Base-by-base conservation (phyloP, 352 stramenopile species). In the Aphanomyces stellatus region DNA sequence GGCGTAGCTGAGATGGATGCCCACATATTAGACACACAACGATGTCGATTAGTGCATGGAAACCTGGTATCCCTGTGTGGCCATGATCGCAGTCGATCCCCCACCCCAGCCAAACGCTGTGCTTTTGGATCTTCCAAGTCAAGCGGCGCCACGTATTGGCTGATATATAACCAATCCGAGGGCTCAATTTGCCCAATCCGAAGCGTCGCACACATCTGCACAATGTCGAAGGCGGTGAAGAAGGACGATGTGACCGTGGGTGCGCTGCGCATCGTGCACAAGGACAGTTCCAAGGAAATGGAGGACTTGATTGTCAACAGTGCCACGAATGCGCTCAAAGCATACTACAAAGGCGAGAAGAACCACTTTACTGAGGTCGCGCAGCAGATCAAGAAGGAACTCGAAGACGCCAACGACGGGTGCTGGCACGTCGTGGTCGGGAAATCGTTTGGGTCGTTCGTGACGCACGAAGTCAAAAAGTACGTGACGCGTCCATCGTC, bases 391-490 rank as follows among this genome's bases (percentile, higher is more conserved):
- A 93, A 90, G 49, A 85, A 82, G 37, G 82, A 90, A 7, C 67
- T 93, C 35, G 82, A 91, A 51, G 82, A 92, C 43, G 69, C 70
- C 31, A 69, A 91, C 55, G 68, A 76, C 42, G 85, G 85, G 33
- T 78, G 79, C 35, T 95, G 83, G 84, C 85, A 92, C 60, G 85
- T 93, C 22, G 82, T 92, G 62, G 84, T 93, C 8, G 85, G 85
- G 76, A 93, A 92, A 64, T 90, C 81, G 15, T 95, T 90, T 51
- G 83, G 85, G 27, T 91, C 82, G 22, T 93, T 92, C 63, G 83
- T 93, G 48, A 91, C 81, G 3, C 85, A 94, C 65, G 81, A 93
- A 69, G 76, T 91, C 51, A 90, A 91, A 80, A 87, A 81, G 85
- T 90, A 71, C 71, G 78, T 69, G 15, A 19, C 35, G 15, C 19